These are phyloP conservation scores for Rhynchospora tenuis DNA, from an alignment of 176 grass and related monocot species.

Conservation along the genomic window DNA sequence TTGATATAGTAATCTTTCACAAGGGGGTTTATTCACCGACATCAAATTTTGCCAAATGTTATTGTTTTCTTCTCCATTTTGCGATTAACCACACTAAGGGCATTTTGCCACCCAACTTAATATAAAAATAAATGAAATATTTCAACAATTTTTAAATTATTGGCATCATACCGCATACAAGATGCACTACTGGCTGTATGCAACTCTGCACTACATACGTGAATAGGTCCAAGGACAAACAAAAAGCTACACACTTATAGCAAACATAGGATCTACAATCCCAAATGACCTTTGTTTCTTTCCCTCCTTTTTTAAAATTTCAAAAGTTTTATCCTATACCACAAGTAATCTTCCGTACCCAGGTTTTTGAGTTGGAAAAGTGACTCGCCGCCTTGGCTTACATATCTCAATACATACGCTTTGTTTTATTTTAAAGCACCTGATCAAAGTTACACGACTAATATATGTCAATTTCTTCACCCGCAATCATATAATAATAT, in stretches of 20 bases:
- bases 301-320: slow-evolving; percentile 27
- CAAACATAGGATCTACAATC: slow-evolving; percentile 18
- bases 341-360: slow-evolving; percentile 3
- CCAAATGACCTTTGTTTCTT: slow-evolving; percentile 11
- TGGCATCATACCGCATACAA: neutral
- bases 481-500: neutral
- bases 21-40: neutral
- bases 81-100: neutral
- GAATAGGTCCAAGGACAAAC: neutral
- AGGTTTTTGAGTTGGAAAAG: neutral
- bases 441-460: neutral
- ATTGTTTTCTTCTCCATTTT: neutral
- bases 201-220: neutral
- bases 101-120: neutral
- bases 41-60: neutral
- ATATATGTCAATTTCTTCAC: neutral
- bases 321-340: slow-evolving; percentile 9
- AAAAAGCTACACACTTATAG: neutral
- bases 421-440: neutral
- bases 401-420: neutral
- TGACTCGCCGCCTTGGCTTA: neutral
- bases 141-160: neutral
- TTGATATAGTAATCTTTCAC: neutral
- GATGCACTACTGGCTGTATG: neutral
- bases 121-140: neutral